Percentiles rank a stretch among this genome's conserved stretches.
Conservation (phyloP, 2,329 filamentous ascomycete genomes). For the Paraphaeosphaeria sporulosa region DNA sequence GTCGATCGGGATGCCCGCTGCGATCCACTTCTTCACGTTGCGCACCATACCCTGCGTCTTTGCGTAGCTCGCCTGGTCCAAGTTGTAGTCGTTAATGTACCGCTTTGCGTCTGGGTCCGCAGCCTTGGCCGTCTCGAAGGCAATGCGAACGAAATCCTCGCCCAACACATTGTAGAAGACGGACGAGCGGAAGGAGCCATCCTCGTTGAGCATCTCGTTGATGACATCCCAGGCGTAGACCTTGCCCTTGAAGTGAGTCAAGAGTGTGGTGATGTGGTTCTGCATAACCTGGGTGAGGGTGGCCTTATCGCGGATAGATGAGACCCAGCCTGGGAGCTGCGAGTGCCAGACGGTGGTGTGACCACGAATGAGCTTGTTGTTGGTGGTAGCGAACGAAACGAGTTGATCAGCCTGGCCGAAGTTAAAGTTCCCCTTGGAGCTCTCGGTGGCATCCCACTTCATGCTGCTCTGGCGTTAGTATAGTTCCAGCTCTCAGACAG, state of each 20-base stretch:
- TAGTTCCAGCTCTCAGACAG: not conserved
- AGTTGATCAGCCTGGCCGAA: conserved; percentile 66
- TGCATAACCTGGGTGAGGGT: conserved; percentile 66
- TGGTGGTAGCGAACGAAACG: conserved; percentile 63
- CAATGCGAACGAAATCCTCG: conserved; percentile 75
- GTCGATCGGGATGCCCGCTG: conserved; percentile 69
- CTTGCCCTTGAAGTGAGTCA: conserved; percentile 69
- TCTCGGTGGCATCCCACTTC: conserved; percentile 71
- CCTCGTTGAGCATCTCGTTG: conserved; percentile 71
- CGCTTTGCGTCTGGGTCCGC: conserved; percentile 74
- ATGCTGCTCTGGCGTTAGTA: conserved; percentile 53
- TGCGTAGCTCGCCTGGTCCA: conserved; percentile 65
- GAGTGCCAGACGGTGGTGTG: conserved; percentile 73
- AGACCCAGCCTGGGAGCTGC: conserved; percentile 64
- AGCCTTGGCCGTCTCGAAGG: conserved; percentile 72
- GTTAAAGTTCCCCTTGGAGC: conserved; percentile 51
- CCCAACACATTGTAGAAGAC: conserved; percentile 75
- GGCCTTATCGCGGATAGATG: conserved; percentile 60
- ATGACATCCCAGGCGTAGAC: conserved; percentile 70
- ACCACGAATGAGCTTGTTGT: conserved; percentile 68
- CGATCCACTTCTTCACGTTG: conserved; percentile 71
- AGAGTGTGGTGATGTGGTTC: conserved; percentile 66
- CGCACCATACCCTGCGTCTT: conserved; percentile 67
- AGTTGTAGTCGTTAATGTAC: conserved; percentile 77
- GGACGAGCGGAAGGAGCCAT: conserved; percentile 65